Conservation (phyloP, 257 asterid species). For the Knoxia roxburghii region DNA sequence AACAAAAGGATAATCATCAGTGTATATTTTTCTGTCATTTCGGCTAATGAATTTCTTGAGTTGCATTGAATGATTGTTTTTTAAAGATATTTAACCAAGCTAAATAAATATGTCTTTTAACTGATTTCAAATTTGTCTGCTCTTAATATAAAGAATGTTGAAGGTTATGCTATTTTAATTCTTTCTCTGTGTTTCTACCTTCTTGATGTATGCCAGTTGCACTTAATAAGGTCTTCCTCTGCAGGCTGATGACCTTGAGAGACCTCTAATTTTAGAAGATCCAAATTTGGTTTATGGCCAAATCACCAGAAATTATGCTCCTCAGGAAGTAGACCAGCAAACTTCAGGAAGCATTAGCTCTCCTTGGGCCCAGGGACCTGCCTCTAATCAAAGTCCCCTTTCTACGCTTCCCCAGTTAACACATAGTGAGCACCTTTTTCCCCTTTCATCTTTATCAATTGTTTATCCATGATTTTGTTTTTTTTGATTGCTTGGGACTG, state of each 20-base stretch:
- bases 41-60: background rate
- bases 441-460: constrained; percentile 7
- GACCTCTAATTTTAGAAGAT: constrained; percentile 83
- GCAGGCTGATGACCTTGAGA: constrained; percentile 79
- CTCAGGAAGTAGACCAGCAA: constrained; percentile 39
- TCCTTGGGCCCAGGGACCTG: constrained; percentile 35
- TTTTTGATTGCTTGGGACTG: constrained; percentile 8
- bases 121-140: background rate
- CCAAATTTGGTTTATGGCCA: constrained; percentile 35
- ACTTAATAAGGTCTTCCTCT: constrained; percentile 15
- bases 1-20: background rate
- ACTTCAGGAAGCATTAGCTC: constrained; percentile 36
- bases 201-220: constrained; percentile 18
- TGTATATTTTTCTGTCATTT: background rate
- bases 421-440: constrained; percentile 47
- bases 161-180: background rate
- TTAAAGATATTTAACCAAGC: background rate
- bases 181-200: constrained; percentile 1
- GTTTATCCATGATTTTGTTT: constrained; percentile 2
- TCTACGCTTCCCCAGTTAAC: constrained; percentile 46
- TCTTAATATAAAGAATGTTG: background rate
- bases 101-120: background rate
- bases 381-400: constrained; percentile 45
- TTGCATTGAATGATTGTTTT: background rate
- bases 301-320: constrained; percentile 30